Evolutionary conservation across 169 alveolate species (phyloP), one percentile per base, ranked within the genome.

Genomic region (Plasmodium malariae): DNA sequence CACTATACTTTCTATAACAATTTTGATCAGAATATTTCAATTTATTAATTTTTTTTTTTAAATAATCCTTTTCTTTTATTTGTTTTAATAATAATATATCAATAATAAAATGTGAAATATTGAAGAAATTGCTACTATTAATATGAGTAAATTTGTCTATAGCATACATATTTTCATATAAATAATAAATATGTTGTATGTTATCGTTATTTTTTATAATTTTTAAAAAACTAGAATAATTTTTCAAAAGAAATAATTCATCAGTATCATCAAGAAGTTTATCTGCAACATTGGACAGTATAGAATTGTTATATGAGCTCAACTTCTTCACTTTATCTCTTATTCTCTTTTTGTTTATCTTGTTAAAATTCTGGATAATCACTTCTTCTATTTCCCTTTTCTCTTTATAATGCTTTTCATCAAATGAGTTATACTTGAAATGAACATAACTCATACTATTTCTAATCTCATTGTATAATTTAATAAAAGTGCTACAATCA

Each of bases 121-220:
- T 83, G 36, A 83, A 83, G 51, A 83, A n/a, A 67, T 83, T 67
- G 36, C 91, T 83, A 26, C 91, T 70, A 37, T 83, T 83, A 24
- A 83, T 83, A 49, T 65, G 43, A 83, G 65, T 85, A 43, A 83
- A 19, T 67, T 83, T 83, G 12, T 67, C 71, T 49, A 83, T 83
- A 37, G 55, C 85, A 83, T 83, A 83, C 91, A 83, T 83, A 83
- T 65, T 83, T 83, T 83, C 73, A 83, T 83, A 83, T 43, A 83
- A 54, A 67, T 83, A 51, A 83, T 83, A 83, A 49, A 67, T 83
- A 43, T 83, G 91, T 43, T 37, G 32, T 32, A 83, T 83, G 37
- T 36, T 67, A 21, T 83, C 19, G n/a, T 83, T 83, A 48, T 55
- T 36, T 40, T 51, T 65, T 6, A 83, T 24, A 19, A 60, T 26